Conservation (phyloP, 257 asterid genomes). For the Oldenlandia corymbosa region DNA sequence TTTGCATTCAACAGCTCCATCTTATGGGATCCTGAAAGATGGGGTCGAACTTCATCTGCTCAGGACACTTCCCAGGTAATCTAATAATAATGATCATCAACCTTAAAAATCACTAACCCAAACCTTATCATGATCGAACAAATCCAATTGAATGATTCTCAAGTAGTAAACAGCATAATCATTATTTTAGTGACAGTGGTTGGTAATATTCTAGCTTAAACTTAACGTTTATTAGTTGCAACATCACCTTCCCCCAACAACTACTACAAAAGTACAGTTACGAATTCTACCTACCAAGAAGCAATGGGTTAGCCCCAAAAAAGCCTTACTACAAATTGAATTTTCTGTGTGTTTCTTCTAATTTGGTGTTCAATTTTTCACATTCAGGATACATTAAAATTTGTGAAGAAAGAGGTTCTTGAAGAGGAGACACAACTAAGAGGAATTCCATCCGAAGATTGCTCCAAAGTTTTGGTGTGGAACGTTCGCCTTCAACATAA, state of each 20-base stretch:
- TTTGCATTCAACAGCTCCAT: conserved; percentile 90
- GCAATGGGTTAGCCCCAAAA: too few species aligned
- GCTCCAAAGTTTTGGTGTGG: conserved; percentile 75
- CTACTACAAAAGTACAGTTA: background rate
- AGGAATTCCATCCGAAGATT: conserved; percentile 63
- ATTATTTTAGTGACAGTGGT: conserved; percentile 3
- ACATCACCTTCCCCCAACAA: too few species aligned
- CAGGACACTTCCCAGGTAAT: conserved; percentile 85
- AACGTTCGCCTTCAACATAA: conserved; percentile 34
- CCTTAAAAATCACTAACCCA: too few species aligned
- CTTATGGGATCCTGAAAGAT: conserved; percentile 97
- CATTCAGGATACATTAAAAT: conserved; percentile 72
- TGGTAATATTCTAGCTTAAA: background rate
- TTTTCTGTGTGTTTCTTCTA: too few species aligned
- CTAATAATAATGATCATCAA: too few species aligned
- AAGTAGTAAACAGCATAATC: too few species aligned
- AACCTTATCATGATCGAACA: too few species aligned
- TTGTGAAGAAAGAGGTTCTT: conserved; percentile 74
- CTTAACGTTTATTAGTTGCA: background rate
- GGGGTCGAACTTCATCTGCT: conserved; percentile 80
- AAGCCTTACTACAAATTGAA: too few species aligned
- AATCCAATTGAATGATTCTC: background rate
- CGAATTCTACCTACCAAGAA: background rate
- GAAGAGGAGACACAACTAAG: conserved; percentile 80
- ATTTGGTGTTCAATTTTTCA: background rate